Evolutionary conservation across 1,284 basidiomycete genomes (phyloP), one percentile per base, ranked within the genome.

Genomic region (Termitomyces sp.): DNA sequence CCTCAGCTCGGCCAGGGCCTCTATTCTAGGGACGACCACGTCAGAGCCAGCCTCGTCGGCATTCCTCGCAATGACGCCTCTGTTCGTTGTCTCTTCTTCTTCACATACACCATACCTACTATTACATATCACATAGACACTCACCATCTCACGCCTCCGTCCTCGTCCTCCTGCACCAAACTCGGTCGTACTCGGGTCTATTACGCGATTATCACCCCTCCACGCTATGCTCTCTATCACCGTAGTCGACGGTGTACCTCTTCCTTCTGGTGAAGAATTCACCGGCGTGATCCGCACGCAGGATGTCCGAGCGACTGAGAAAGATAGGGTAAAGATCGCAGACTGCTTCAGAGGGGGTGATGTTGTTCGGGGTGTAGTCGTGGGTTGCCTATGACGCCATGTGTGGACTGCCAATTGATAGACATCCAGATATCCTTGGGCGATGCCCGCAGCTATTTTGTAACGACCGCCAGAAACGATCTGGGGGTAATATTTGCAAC

Each of bases 321-420:
- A 92, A 63, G 93, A 96, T 73, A 91, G 88, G 67, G 81, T 97
- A 55, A 95, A 92, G 70, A 91, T 98, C 60, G 85, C 84, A 31
- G 92, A 97, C 61, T 97, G 93, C 66, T 99, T 98, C 72, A 81
- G 97, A 38, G 91, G 95, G 0, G 95, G 97, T 3, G 96, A 99
- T 70, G 90, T 98, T 49, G 91, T 99, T 26, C 85, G 91, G 60
- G 95, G 94, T 5, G 73, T 88, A 38, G 94, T 98, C 62, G 94
- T 97, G 67, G 69, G 90, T 80, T 30, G 6, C 13, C 18, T 14
- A n/a, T 19, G 10, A 19, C 34, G 28, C 11, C 5, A 33, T n/a
- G 24, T 38, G 21, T 33, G 18, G 31, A 19, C 31, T 30, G 13
- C 13, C 26, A 3, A 37, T 47, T 58, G 18, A 55, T 41, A 24